Evolutionary conservation across 2,329 filamentous ascomycete species (phyloP), one percentile per base, ranked within the genome.

Genomic region (Exserohilum turcica): DNA sequence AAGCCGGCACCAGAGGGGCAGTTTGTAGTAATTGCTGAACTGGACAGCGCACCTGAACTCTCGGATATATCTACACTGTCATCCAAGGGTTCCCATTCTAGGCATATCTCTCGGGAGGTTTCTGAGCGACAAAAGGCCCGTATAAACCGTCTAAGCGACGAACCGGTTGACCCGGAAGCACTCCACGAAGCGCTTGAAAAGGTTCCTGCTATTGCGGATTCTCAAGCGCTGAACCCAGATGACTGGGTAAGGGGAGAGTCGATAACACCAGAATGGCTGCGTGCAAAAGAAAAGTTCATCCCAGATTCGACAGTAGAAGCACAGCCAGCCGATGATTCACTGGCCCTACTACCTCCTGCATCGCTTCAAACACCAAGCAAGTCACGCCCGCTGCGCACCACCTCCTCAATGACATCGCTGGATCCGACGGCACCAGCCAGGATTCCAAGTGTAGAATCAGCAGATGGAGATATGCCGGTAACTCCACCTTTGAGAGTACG

Each of bases 91-190:
- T 59, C 57, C 0, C 64, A 70, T 28, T 68, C 65, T 6, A 63
- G 65, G 19, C 59, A 67, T 21, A 52, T 53, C 15, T 71, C 69
- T 2, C 58, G 54, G 42, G 54, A 56, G 6, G 62, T 60, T 21
- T 39, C 55, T 10, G 56, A 60, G 15, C 66, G 61, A 1, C 70
- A 70, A 29, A 69, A 69, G 42, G 71, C 68, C 19, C 67, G 59
- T n/a, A 54, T 68, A 6, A 43, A 42, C 5, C 52, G 43, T 10
- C 50, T 60, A 15, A 55, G 60, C 13, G 63, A 70, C 36, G 66
- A 68, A 43, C 63, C 64, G 2, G 42, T 67, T 16, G 38, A 56
- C 8, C 50, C 35, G 3, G 31, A 58, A 32, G 44, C 57, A 12
- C 61, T 67, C 31, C 61, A 57, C n/a, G 52, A 56, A 40, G 60